Evolutionary conservation across 2,329 filamentous ascomycete genomes (phyloP), one percentile per base, ranked within the genome.

Genomic region (Fusarium circinatum): DNA sequence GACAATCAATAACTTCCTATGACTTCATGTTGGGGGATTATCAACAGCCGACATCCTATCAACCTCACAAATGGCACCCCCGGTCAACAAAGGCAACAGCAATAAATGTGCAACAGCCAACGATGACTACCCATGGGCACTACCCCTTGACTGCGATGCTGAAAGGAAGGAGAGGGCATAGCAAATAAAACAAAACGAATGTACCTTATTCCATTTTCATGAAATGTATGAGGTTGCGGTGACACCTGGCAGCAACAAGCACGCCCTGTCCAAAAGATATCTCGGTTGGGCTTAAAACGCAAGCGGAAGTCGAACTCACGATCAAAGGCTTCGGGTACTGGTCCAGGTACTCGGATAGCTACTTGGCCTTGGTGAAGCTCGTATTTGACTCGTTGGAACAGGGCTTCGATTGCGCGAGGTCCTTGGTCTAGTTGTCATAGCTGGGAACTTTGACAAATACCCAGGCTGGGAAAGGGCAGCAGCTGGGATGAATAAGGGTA

Each of bases 311-410:
- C 20, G 20, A 41, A 22, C 34, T 36, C 34, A 36, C 34, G 34
- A 36, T 1, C 10, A 10, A 36, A 2, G 34, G 0, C 34, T 36
- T 1, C 34, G 15, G 1, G 17, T 0, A 18, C 38, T 41, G 0
- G 38, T 41, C 20, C 7, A 41, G 20, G 38, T 1, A 14, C 1
- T 41, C 38, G 38, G 20, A n/a, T n/a, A 8, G 12, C 38, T 22
- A 3, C 0, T 41, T 8, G 11, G 12, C 7, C 20, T 39, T 39
- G 5, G 13, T 20, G 11, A 7, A 2, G 0, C 38, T 7, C 3
- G 18, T 18, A 39, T 20, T 39, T 20, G 7, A 22, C 12, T 41
- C 38, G 3, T 2, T 1, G 38, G 8, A 41, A n/a, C 12, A 22
- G 1, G 38, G 20, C 20, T 22, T 41, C 20, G 38, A 41, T 41